Percentiles rank a stretch among this genome's conserved stretches.
phyloP scores from a whole-genome alignment of 169 alveolate genomes.

The Plasmodium berghei region DNA sequence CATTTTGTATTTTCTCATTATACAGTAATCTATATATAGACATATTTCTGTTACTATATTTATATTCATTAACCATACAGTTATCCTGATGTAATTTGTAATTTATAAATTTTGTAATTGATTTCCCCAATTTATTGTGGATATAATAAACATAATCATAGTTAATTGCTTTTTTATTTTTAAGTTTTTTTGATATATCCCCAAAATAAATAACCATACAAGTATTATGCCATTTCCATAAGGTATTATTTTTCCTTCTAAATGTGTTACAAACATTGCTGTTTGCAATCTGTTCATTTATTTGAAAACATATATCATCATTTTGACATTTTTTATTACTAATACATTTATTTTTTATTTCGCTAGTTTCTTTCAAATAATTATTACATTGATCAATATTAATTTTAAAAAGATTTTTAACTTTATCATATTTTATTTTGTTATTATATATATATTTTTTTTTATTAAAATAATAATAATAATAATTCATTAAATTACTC shows the following conservation, averaged over 20 bases:
- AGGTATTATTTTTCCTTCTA: not conserved
- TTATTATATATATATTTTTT: constrained; percentile 1
- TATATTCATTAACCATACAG: not conserved
- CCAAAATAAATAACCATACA: constrained; percentile 64
- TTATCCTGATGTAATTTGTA: too few species aligned
- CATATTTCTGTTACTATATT: not conserved
- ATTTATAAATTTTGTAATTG: not conserved
- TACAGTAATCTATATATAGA: constrained; percentile 16
- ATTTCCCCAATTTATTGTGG: constrained; percentile 16
- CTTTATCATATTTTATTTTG: constrained; percentile 9
- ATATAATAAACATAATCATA: constrained; percentile 30
- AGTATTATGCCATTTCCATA: constrained; percentile 75
- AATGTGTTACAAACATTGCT: not conserved
- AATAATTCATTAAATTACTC: constrained; percentile 26
- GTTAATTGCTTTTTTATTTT: constrained; percentile 22
- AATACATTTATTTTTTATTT: not conserved
- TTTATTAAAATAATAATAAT: constrained; percentile 38
- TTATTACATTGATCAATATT: constrained; percentile 50
- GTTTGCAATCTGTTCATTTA: not conserved
- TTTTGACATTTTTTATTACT: not conserved
- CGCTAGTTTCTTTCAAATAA: constrained; percentile 5
- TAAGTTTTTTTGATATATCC: constrained; percentile 22
- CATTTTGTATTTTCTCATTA: not conserved
- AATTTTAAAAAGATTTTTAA: constrained; percentile 20
- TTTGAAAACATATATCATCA: not conserved